Evolutionary conservation across 768 basidiomycete genomes (phyloP).

Genomic region (Serpula lacrymans): DNA sequence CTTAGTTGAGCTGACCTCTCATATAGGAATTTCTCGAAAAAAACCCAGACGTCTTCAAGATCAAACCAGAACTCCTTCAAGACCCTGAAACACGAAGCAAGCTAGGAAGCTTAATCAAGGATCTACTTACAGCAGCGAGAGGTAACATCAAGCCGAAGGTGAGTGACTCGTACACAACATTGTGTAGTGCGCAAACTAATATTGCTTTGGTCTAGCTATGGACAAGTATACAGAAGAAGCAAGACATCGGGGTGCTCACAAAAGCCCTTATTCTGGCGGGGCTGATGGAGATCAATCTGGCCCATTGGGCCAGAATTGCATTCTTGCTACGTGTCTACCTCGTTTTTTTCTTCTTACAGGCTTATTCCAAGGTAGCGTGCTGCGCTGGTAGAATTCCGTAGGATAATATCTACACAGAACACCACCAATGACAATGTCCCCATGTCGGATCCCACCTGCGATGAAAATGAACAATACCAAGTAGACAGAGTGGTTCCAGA

Average conservation of each 20-base stretch:
- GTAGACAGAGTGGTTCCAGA: no score
- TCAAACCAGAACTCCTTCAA: background rate
- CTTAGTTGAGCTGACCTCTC: no score
- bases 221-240: background rate
- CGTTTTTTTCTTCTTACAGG: no score
- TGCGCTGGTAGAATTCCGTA: no score
- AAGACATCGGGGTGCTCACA: constrained; percentile 1
- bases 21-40: constrained; percentile 5
- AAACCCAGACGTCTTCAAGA: constrained; percentile 3
- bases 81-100: constrained; percentile 4
- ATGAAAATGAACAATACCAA: no score
- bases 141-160: constrained; percentile 7
- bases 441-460: no score
- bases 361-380: no score
- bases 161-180: background rate
- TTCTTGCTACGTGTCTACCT: constrained; percentile 6
- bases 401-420: no score
- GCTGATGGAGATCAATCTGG: constrained; percentile 1
- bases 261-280: constrained; percentile 1
- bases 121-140: background rate
- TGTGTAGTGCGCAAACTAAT: no score
- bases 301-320: constrained; percentile 6
- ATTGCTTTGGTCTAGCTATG: no score
- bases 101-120: constrained; percentile 2
- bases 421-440: no score